Evolutionary conservation across 495 filamentous ascomycete species (phyloP), one percentile per base, ranked within the genome.

Genomic region (Chaetomium fimeti): DNA sequence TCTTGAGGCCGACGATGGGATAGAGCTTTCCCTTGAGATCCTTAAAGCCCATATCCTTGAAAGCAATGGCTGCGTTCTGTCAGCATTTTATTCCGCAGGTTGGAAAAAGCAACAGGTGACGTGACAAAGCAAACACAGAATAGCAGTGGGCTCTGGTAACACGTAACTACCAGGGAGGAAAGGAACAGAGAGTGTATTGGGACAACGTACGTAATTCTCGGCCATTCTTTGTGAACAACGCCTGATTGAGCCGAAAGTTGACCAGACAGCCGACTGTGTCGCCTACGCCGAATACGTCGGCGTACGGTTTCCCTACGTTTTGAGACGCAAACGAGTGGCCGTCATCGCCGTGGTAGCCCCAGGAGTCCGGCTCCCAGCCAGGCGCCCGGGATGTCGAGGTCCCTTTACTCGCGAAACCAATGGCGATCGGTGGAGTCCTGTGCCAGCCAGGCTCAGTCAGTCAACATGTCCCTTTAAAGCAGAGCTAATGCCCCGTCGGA

Each of bases 291-390:
- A 91, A 97, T 5, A 82, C 85, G 25, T 85, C 86, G 0, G 90
- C 91, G 72, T 92, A 97, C 8, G 81, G 72, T 69, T 91, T 91
- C 9, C 93, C 91, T 43, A 85, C 84, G 22, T 84, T 87, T 55
- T 88, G 83, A 24, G 88, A 86, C 52, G 88, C 85, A 70, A 95
- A 99, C 49, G 86, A 86, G 67, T 93, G 87, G 32, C 94, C 94
- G 74, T 99, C 94, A 73, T 99, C 95, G 27, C 94, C 93, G 71
- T 99, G 94, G 71, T 96, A 99, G 42, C 91, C 94, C 91, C 91
- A 99, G 2, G 92, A 97, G 48, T 97, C 92, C 24, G 87, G 86
- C 71, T 99, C 94, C 94, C 93, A 98, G 25, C 94, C 94, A 0
- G 93, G 92, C 32, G 96, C 83, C 67, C 92, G 82, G 65, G 88